Evolutionary conservation across 2,329 filamentous ascomycete genomes (phyloP).

Genomic region (Diaporthe velutina): DNA sequence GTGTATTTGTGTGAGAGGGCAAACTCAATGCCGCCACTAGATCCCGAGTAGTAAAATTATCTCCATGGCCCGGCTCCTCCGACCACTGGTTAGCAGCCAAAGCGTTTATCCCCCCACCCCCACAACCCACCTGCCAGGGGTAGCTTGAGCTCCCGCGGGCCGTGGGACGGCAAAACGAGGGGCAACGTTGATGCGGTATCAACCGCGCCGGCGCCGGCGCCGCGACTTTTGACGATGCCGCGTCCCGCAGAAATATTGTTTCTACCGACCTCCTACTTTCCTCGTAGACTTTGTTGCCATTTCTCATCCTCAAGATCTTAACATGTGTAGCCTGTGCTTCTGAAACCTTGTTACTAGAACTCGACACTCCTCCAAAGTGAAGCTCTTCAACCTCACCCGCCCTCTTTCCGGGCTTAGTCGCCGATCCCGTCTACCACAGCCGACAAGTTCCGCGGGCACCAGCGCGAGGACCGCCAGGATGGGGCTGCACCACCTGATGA

Average conservation of each 20-base stretch:
- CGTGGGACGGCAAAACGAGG: conserved; percentile 24
- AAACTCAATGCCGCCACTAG: conserved; percentile 1
- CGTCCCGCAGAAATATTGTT: neutral
- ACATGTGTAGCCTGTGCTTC: too few species aligned
- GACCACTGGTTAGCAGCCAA: conserved; percentile 10
- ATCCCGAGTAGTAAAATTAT: neutral
- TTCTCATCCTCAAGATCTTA: neutral
- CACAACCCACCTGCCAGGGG: conserved; percentile 8
- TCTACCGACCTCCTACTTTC: too few species aligned
- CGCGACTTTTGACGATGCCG: conserved; percentile 20
- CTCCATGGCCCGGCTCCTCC: neutral
- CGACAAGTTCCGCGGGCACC: neutral
- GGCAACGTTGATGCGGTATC: conserved; percentile 24
- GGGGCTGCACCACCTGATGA: conserved; percentile 88
- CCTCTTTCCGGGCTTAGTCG: conserved; percentile 36
- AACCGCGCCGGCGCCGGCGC: conserved; percentile 22
- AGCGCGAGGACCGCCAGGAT: conserved; percentile 59
- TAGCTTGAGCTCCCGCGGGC: conserved; percentile 9
- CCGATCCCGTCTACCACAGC: conserved; percentile 42
- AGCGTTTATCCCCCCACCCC: conserved; percentile 28
- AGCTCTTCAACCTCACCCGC: conserved; percentile 25
- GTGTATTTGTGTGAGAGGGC: neutral
- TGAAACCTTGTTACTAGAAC: neutral
- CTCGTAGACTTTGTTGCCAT: too few species aligned
- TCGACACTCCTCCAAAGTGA: conserved; percentile 17